phyloP scores from a whole-genome alignment of 208 protist species.

The Acanthamoeba castellanii region DNA sequence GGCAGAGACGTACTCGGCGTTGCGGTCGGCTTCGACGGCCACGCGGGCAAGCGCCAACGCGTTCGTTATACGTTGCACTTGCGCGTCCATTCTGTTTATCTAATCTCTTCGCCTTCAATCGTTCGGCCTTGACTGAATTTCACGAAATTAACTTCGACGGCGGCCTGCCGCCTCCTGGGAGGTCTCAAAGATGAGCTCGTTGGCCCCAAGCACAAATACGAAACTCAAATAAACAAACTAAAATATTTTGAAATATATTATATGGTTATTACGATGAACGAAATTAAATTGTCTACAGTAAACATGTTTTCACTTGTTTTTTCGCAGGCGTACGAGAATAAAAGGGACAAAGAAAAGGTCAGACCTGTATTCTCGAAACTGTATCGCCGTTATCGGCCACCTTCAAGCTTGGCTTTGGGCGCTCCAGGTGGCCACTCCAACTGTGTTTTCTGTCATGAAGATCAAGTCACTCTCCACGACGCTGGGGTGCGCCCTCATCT shows the following conservation, averaged over 20 bases:
- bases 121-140: background rate
- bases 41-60: background rate
- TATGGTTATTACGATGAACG: too few relatives aligned
- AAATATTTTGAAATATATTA: too few relatives aligned
- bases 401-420: too few relatives aligned
- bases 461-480: too few relatives aligned
- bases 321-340: background rate
- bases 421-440: background rate
- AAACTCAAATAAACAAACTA: too few relatives aligned
- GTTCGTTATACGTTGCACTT: conserved; percentile 28
- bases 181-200: too few relatives aligned
- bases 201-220: too few relatives aligned
- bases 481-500: background rate
- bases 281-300: background rate
- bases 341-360: too few relatives aligned
- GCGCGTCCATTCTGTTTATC: background rate
- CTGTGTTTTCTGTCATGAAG: background rate
- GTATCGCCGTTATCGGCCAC: too few relatives aligned
- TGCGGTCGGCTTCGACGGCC: conserved; percentile 28
- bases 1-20: conserved; percentile 24
- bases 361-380: too few relatives aligned
- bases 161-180: too few relatives aligned
- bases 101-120: background rate
- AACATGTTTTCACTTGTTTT: background rate
- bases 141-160: background rate